These are phyloP conservation scores for Clarireedia homoeocarpa DNA, from an alignment of 2,329 filamentous ascomycete genomes.

Conservation along the genomic window DNA sequence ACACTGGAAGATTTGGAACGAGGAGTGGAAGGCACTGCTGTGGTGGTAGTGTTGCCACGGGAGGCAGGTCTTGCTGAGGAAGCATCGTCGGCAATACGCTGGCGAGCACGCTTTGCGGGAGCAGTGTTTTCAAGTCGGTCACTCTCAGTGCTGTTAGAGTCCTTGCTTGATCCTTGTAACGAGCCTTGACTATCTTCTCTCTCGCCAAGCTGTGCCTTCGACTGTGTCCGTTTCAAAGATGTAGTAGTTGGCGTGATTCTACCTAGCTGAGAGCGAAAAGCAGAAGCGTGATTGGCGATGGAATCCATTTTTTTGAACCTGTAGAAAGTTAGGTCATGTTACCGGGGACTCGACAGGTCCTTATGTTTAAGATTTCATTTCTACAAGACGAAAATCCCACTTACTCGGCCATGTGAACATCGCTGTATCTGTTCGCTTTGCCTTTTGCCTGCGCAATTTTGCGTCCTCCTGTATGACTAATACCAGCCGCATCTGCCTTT, in stretches of 20 bases:
- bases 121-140: constrained; percentile 26
- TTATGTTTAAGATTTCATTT: not conserved
- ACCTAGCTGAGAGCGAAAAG: constrained; percentile 55
- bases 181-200: constrained; percentile 25
- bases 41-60: constrained; percentile 33
- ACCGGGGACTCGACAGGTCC: not conserved
- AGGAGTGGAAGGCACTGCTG: constrained; percentile 34
- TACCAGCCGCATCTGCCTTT: constrained; percentile 36
- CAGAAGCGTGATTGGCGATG: constrained; percentile 77
- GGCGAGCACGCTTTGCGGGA: constrained; percentile 66
- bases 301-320: constrained; percentile 95
- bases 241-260: constrained; percentile 43
- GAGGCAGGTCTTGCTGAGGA: constrained; percentile 56
- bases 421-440: constrained; percentile 71
- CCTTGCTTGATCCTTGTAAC: not conserved
- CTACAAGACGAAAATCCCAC: not conserved
- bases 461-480: constrained; percentile 41
- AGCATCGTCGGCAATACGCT: constrained; percentile 58
- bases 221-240: constrained; percentile 42
- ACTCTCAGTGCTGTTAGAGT: constrained; percentile 2
- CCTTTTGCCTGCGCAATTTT: constrained; percentile 76
- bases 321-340: not conserved
- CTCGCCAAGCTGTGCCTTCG: constrained; percentile 60
- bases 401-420: constrained; percentile 67
- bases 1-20: constrained; percentile 38